phyloP scores from a whole-genome alignment of 805 yeast genomes.

The Naumovozyma castellii region DNA sequence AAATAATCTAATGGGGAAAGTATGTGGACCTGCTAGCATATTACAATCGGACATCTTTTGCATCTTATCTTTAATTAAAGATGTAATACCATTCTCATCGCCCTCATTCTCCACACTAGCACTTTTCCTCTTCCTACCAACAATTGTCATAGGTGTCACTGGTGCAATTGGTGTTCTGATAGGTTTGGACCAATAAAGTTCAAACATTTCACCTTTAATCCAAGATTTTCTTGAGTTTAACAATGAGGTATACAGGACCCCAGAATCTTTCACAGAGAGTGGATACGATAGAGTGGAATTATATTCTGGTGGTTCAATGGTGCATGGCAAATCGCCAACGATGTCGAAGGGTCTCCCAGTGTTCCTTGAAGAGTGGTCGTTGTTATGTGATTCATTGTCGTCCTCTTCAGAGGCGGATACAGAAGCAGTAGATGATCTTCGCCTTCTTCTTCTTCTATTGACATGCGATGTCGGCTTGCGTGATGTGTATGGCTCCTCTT shows the following conservation, averaged over 20 bases:
- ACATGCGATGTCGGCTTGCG: too few relatives aligned
- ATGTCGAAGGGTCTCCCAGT: slow-evolving; percentile 51
- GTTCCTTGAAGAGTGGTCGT: neutral
- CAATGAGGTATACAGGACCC: slow-evolving; percentile 60
- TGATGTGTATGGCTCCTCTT: too few relatives aligned
- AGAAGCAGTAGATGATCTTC: neutral
- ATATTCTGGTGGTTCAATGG: slow-evolving; percentile 44
- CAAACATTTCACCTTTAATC: slow-evolving; percentile 60
- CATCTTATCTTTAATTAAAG: slow-evolving; percentile 62
- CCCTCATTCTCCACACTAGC: neutral
- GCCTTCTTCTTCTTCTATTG: neutral
- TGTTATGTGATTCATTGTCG: neutral
- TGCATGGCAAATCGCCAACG: slow-evolving; percentile 58
- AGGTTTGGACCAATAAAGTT: slow-evolving; percentile 71
- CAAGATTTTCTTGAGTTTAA: slow-evolving; percentile 63
- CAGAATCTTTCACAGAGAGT: slow-evolving; percentile 60
- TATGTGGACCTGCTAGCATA: slow-evolving; percentile 74
- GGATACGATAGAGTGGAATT: slow-evolving; percentile 55
- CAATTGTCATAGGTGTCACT: neutral
- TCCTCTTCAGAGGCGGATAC: neutral
- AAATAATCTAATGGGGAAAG: slow-evolving; percentile 65
- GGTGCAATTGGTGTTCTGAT: slow-evolving; percentile 26
- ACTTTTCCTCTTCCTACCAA: neutral
- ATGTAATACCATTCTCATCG: neutral
- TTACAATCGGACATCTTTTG: slow-evolving; percentile 73